phyloP scores from a whole-genome alignment of 805 yeast species.

The Hyphopichia homilentoma region DNA sequence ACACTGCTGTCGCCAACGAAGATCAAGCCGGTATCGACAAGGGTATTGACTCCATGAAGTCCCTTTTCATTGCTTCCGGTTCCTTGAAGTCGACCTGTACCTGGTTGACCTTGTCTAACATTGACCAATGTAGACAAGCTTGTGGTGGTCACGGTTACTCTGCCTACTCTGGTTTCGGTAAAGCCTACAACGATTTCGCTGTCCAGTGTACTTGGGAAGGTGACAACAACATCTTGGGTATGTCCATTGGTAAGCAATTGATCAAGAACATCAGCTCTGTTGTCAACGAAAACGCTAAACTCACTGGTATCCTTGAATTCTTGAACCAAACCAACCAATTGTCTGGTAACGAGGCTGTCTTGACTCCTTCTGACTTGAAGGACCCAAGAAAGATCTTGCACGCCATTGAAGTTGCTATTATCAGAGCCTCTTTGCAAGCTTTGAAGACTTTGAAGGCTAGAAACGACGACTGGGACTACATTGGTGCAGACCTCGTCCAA shows the following conservation, averaged over 20 bases:
- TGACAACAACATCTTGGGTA: slow-evolving; percentile 79
- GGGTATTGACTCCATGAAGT: slow-evolving; percentile 62
- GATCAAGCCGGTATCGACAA: slow-evolving; percentile 40
- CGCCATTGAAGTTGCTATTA: slow-evolving; percentile 34
- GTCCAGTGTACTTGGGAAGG: slow-evolving; percentile 99
- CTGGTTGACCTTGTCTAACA: slow-evolving; percentile 71
- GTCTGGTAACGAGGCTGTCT: slow-evolving; percentile 13
- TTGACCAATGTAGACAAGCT: slow-evolving; percentile 85
- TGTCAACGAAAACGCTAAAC: slow-evolving; percentile 36
- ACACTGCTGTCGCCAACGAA: slow-evolving; percentile 46
- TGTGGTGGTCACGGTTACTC: slow-evolving; percentile 96
- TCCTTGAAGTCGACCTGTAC: slow-evolving; percentile 83
- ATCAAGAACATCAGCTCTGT: slow-evolving; percentile 45
- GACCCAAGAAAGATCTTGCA: slow-evolving; percentile 18
- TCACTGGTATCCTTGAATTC: slow-evolving; percentile 46
- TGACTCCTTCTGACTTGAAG: slow-evolving; percentile 13
- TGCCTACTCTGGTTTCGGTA: slow-evolving; percentile 84
- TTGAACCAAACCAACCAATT: slow-evolving; percentile 27
- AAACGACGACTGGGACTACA: slow-evolving; percentile 41
- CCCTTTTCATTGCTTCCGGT: slow-evolving; percentile 76
- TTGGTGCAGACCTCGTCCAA: slow-evolving; percentile 41
- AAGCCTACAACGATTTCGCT: slow-evolving; percentile 83
- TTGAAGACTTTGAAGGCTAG: slow-evolving; percentile 26
- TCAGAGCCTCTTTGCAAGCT: slow-evolving; percentile 34
- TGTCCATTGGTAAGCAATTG: slow-evolving; percentile 76